Conservation (phyloP, 331 rosid genomes). For the Arachis monticola region DNA sequence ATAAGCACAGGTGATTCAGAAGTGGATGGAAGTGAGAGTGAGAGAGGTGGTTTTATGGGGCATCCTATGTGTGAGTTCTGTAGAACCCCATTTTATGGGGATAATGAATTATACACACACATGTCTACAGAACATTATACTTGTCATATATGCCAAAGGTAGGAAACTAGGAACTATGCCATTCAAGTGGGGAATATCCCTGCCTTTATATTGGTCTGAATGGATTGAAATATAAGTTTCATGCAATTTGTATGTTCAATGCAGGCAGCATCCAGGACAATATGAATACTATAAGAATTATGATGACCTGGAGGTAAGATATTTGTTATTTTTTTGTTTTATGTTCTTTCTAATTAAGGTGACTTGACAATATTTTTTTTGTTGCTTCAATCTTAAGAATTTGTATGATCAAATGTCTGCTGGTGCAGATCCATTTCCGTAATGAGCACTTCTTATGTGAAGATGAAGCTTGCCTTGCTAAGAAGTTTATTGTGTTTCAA, state of each 20-base stretch:
- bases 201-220: slow-evolving; percentile 2
- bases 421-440: slow-evolving; percentile 87
- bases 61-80: slow-evolving; percentile 97
- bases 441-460: slow-evolving; percentile 92
- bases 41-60: slow-evolving; percentile 97
- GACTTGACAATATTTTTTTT: background rate
- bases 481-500: slow-evolving; percentile 85
- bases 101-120: slow-evolving; percentile 86
- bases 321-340: slow-evolving; percentile 26
- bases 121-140: slow-evolving; percentile 95
- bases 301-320: slow-evolving; percentile 94
- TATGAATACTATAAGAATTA: slow-evolving; percentile 87
- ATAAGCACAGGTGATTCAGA: slow-evolving; percentile 82
- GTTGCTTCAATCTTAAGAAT: slow-evolving; percentile 31
- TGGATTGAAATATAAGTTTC: slow-evolving; percentile 24
- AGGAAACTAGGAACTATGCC: slow-evolving; percentile 55
- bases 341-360: background rate
- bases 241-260: slow-evolving; percentile 37
- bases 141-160: slow-evolving; percentile 99
- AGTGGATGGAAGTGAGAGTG: slow-evolving; percentile 98
- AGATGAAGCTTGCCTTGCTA: slow-evolving; percentile 89
- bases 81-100: slow-evolving; percentile 86
- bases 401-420: slow-evolving; percentile 14
- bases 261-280: slow-evolving; percentile 91
- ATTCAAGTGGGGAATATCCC: background rate